Conservation (phyloP, 2,329 filamentous ascomycete species). For the Cadophora gregata region DNA sequence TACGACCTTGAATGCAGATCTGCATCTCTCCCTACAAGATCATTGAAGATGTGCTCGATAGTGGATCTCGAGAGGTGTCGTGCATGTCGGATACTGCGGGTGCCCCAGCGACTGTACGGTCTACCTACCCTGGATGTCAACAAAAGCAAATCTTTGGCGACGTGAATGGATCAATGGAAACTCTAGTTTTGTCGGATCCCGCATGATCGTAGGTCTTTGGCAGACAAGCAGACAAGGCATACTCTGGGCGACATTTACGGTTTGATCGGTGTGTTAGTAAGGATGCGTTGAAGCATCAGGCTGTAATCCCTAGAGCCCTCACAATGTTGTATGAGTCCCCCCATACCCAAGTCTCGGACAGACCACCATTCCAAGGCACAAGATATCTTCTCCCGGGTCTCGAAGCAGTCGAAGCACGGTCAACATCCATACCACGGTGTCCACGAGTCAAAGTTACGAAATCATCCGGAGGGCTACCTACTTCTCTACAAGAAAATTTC, state of each 20-base stretch:
- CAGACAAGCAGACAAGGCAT: too few relatives aligned
- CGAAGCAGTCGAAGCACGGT: background rate
- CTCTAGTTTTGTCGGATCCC: background rate
- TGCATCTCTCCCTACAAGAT: conserved; percentile 7
- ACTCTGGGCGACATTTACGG: conserved; percentile 8
- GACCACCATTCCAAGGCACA: conserved; percentile 8
- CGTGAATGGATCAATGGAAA: background rate
- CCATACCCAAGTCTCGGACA: background rate
- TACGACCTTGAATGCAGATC: conserved; percentile 3
- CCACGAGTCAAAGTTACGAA: background rate
- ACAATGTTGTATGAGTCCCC: background rate
- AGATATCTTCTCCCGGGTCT: background rate
- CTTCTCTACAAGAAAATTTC: conserved; percentile 5
- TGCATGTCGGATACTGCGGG: conserved; percentile 15
- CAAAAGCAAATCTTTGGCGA: background rate
- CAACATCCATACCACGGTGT: background rate
- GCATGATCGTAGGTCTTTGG: background rate
- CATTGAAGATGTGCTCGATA: background rate
- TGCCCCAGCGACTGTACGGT: background rate
- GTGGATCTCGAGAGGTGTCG: conserved; percentile 7
- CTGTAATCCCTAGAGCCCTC: background rate
- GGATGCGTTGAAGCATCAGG: background rate
- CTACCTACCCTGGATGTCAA: background rate
- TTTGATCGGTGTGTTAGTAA: conserved; percentile 6
- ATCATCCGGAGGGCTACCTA: background rate